Base-by-base conservation (phyloP, 805 yeast genomes). In the Teunomyces aglyptinius region DNA sequence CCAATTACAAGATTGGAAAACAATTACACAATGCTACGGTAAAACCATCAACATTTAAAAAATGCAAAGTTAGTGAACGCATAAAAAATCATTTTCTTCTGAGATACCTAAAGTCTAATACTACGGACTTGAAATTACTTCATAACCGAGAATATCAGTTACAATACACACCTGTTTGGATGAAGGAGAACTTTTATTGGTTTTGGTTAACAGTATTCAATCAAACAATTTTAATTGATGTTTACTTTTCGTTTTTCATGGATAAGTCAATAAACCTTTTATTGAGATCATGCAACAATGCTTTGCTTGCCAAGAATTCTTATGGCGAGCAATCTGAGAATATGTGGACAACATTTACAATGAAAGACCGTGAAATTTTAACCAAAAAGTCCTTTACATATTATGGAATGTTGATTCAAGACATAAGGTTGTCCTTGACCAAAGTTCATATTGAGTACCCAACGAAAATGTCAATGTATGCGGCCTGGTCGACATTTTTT, bases 211-310 rank as follows among this genome's bases (percentile, higher is more conserved):
- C 59, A 0, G 47, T 70, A 19, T 64, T 63, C 47, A 55, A 62
- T 39, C 63, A 60, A 39, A 59, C 67, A 15, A 56, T 58, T 3
- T 52, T 57, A 4, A 53, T 67, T 35, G 58, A 65, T 29, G 55
- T 67, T 6, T 69, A 68, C 46, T 65, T 63, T 49, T 59, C 61
- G 2, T 71, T 69, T 48, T 63, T 71, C 49, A 62, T 71, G 53
- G 75, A 71, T 44, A 59, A 68, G 41, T 60, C 73, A 0, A 54
- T 70, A 36, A 70, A 65, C 44, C 56, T 67, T 6, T 49, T 66
- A 11, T 45, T 58, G 27, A 51, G 41, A 18, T 48, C 43, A 5
- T 56, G 58, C 44, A 50, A 52, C 29, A 34, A 43, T 15, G 46
- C 47, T 20, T 29, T 50, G 10, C 39, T 36, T 12, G 39, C 39